Conservation (phyloP, 2,329 filamentous ascomycete genomes). For the Aspergillus fumigatiaffinis region DNA sequence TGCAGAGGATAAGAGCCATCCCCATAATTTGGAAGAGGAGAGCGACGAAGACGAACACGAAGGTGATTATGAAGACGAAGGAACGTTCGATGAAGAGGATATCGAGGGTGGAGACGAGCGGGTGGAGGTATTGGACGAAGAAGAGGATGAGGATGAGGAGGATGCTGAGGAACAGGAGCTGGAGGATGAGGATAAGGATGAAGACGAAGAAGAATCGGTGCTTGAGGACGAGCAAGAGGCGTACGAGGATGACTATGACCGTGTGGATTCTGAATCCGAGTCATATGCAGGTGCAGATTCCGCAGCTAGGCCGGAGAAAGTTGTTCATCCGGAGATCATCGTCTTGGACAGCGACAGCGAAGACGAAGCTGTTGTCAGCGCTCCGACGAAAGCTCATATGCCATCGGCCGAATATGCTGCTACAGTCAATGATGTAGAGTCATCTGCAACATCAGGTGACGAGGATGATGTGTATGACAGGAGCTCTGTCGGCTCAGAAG, state of each 20-base stretch:
- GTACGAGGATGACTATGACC: slow-evolving; percentile 7
- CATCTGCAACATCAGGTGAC: neutral
- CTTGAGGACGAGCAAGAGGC: neutral
- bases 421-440: neutral
- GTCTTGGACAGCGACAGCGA: slow-evolving; percentile 43
- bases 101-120: neutral
- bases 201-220: neutral
- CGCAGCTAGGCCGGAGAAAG: slow-evolving; percentile 6
- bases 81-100: neutral
- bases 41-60: slow-evolving; percentile 11
- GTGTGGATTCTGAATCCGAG: slow-evolving; percentile 16
- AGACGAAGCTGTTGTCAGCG: slow-evolving; percentile 23
- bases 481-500: neutral
- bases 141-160: slow-evolving; percentile 2
- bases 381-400: neutral
- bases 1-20: neutral
- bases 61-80: slow-evolving; percentile 3
- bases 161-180: slow-evolving; percentile 2
- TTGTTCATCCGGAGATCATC: slow-evolving; percentile 33
- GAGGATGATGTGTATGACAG: neutral
- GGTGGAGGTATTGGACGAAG: neutral
- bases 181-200: neutral
- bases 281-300: slow-evolving; percentile 7
- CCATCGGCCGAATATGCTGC: neutral
- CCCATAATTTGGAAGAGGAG: slow-evolving; percentile 1